Conservation (phyloP, 768 basidiomycete genomes). For the Tricholomella constricta region DNA sequence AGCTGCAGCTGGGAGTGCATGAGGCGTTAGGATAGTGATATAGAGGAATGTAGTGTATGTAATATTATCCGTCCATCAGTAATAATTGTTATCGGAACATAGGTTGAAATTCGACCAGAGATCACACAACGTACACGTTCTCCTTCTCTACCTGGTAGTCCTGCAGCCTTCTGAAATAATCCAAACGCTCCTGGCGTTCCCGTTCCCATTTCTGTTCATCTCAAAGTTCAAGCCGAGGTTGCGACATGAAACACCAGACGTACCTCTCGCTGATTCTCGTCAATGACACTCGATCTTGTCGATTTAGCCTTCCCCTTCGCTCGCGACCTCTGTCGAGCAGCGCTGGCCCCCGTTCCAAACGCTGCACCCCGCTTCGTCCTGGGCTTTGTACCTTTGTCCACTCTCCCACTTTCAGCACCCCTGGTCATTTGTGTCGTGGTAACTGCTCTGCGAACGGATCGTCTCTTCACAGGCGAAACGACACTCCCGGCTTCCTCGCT, state of each 20-base stretch:
- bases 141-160: slow-evolving; percentile 57
- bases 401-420: slow-evolving; percentile 15
- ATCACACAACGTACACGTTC: slow-evolving; percentile 60
- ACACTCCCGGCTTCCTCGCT: neutral
- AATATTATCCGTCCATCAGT: neutral
- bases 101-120: neutral
- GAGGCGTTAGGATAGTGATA: neutral
- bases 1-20: neutral
- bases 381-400: slow-evolving; percentile 13
- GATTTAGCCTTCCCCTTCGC: neutral
- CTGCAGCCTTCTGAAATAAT: slow-evolving; percentile 55
- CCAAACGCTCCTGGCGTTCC: slow-evolving; percentile 51
- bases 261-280: slow-evolving; percentile 16
- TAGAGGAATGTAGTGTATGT: neutral
- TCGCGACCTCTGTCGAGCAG: neutral
- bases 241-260: slow-evolving; percentile 11
- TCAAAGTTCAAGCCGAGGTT: neutral
- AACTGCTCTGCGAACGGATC: slow-evolving; percentile 7
- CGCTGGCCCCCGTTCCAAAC: slow-evolving; percentile 10
- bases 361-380: slow-evolving; percentile 1
- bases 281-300: slow-evolving; percentile 3
- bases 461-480: neutral
- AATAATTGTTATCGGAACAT: neutral
- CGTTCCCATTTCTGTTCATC: slow-evolving; percentile 39
- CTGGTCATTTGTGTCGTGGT: slow-evolving; percentile 14